Percentiles rank a stretch among this genome's conserved stretches.
Evolutionary conservation across 805 yeast genomes (phyloP).

Genomic region (Clavispora carvajalis): DNA sequence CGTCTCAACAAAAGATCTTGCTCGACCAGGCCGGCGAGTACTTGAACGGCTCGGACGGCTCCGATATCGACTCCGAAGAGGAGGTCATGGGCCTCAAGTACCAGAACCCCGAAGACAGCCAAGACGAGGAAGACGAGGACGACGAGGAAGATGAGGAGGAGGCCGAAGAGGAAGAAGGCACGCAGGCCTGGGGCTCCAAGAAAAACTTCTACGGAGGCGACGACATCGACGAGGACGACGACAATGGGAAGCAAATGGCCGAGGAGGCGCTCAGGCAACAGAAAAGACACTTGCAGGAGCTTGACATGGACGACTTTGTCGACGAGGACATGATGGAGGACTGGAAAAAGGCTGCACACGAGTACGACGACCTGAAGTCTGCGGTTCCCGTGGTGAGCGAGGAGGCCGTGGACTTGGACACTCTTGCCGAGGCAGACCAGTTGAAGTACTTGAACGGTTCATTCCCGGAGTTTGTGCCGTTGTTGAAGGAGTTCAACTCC

Average conservation of each 20-base stretch:
- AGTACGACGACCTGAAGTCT: conserved; percentile 29
- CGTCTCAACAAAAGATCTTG: conserved; percentile 51
- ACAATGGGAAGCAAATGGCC: conserved; percentile 70
- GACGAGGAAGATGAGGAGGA: conserved; percentile 40
- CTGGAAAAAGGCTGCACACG: conserved; percentile 60
- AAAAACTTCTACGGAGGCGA: conserved; percentile 51
- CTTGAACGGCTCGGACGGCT: conserved; percentile 18
- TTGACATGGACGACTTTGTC: conserved; percentile 54
- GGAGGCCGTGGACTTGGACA: conserved; percentile 12
- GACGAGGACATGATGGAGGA: conserved; percentile 78
- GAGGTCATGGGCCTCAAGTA: conserved; percentile 43
- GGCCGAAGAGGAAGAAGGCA: conserved; percentile 42
- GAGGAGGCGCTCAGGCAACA: conserved; percentile 86
- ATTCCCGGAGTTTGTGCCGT: conserved; percentile 82
- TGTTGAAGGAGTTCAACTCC: conserved; percentile 53
- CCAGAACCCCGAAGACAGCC: conserved; percentile 19
- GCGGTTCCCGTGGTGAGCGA: conserved; percentile 11
- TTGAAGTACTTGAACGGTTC: conserved; percentile 49
- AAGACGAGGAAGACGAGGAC: conserved; percentile 41
- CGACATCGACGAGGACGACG: conserved; percentile 69
- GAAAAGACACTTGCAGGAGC: conserved; percentile 63
- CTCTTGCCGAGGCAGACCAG: conserved; percentile 49
- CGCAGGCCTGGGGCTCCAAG: conserved; percentile 42
- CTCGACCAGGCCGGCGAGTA: conserved; percentile 52
- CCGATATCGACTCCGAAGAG: conserved; percentile 47